Evolutionary conservation across 1,139 yeast species (phyloP), one percentile per base, ranked within the genome.

Genomic region (Zygosaccharomyces pseudobailii): DNA sequence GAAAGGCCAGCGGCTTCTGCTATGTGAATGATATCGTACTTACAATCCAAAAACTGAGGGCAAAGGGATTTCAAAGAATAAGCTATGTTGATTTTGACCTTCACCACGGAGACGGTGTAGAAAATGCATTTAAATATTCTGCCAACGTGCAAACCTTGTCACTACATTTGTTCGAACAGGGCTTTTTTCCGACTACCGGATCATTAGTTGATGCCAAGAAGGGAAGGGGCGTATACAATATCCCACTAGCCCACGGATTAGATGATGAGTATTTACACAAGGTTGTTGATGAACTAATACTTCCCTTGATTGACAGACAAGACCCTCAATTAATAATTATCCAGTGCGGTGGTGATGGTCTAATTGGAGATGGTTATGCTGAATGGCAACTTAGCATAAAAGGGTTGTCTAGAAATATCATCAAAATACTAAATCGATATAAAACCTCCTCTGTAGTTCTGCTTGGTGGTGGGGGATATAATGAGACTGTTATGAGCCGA

Each of bases 101-200:
- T 10, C 94, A 85, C 58, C 90, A 84, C 62, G 90, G 92, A 0
- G 90, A 85, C 61, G 95, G 89, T 0, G 92, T 85, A 1, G 86
- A 83, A 48, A 67, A 71, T 1, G 88, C 88, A 0, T 85, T 83
- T 64, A 70, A 71, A 48, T 72, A 69, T 52, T 77, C 86, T 0
- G 70, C 72, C 41, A 76, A 74, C 40, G 86, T 86, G 0, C 66
- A 75, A 45, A 81, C 87, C 1, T 69, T 84, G 24, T 83, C 89
- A 0, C 56, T 84, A 2, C 95, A 86, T 62, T 62, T 87, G 30
- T 72, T 66, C 53, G 89, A 80, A 50, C 50, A 74, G 4, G 92
- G 89, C 0, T 84, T 86, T 59, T 86, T 75, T 55, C 94, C 94
- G 0, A 88, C 90, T 0, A 74, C 89, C 0, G 94, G 92, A 0